phyloP scores from a whole-genome alignment of 1,139 yeast species.

The Candida glucosophila region DNA sequence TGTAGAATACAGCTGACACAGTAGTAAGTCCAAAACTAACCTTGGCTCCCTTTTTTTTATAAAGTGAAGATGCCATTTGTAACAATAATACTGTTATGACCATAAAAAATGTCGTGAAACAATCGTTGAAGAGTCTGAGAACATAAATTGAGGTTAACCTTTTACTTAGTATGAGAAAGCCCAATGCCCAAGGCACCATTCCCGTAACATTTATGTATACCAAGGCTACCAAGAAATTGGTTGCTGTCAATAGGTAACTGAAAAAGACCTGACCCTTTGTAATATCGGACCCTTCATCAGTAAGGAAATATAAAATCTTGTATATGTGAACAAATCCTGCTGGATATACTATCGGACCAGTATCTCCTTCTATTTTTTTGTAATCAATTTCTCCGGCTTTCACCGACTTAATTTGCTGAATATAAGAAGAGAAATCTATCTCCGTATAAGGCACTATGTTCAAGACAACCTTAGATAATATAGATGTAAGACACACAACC shows the following conservation, averaged over 20 bases:
- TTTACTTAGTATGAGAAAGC: constrained; percentile 57
- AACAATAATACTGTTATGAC: constrained; percentile 47
- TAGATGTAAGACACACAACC: constrained; percentile 38
- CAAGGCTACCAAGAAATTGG: constrained; percentile 43
- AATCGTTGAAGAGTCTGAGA: constrained; percentile 78
- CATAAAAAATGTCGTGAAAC: constrained; percentile 69
- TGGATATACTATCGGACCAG: constrained; percentile 92
- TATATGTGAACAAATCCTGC: constrained; percentile 83
- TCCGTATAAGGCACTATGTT: constrained; percentile 66
- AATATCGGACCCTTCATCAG: constrained; percentile 50
- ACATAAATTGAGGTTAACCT: constrained; percentile 80
- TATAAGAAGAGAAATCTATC: constrained; percentile 83
- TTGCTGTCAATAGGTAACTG: constrained; percentile 52
- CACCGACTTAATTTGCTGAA: constrained; percentile 70
- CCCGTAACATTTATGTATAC: constrained; percentile 39
- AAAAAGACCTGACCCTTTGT: constrained; percentile 57
- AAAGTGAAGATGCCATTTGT: constrained; percentile 39
- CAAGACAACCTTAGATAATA: constrained; percentile 45
- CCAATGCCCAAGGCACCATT: constrained; percentile 56
- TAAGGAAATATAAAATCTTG: constrained; percentile 47
- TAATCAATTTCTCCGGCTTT: constrained; percentile 64
- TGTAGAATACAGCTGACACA: constrained; percentile 48
- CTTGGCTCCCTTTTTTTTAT: constrained; percentile 12
- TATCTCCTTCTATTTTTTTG: constrained; percentile 63
- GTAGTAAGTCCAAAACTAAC: constrained; percentile 23